Evolutionary conservation across 1,284 basidiomycete species (phyloP), one percentile per base, ranked within the genome.

Genomic region (Apiotrichum montevideense): DNA sequence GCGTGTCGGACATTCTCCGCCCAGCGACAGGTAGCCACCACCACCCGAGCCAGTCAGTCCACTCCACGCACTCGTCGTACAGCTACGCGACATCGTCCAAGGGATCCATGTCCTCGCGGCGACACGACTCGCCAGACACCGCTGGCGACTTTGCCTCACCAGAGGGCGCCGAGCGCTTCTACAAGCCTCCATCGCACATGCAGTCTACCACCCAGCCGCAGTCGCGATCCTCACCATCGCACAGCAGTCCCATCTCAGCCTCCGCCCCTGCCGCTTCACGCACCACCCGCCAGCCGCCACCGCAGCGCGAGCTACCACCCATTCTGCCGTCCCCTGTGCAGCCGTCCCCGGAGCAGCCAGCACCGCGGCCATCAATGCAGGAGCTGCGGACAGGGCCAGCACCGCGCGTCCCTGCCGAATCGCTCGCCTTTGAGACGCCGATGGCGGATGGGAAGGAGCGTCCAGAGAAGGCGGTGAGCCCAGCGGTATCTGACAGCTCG

Each of bases 401-500:
- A 21, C 21, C 21, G 21, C 21, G 21, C 21, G 21, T 21, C 21
- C 21, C 21, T 21, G 37, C 37, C 37, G 37, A 39, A 29, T 32
- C 49, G 34, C 32, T 46, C 47, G 35, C 47, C n/a, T 35, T 9
- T 34, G 50, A 51, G 37, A 52, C 56, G 9, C 47, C 48, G 15
- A 41, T 43, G 21, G 47, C 49, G 9, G 9, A 52, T 2, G 42
- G 44, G 9, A 29, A 55, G 32, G 58, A 54, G 10, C 13, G 44
- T 10, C 54, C 53, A 3, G 48, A 54, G 46, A 51, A 57, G 39
- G 43, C 60, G 14, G 57, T 46, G 8, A 59, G 61, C 49, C 63
- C 59, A 1, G 54, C 54, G 13, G 56, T 55, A 7, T 63, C 61
- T 1, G 61, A 60, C 29, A 56, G 53, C 32, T 54, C 57, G 6